Evolutionary conservation across 1,139 yeast species (phyloP), one percentile per base, ranked within the genome.

Genomic region (Wickerhamomyces sp.): DNA sequence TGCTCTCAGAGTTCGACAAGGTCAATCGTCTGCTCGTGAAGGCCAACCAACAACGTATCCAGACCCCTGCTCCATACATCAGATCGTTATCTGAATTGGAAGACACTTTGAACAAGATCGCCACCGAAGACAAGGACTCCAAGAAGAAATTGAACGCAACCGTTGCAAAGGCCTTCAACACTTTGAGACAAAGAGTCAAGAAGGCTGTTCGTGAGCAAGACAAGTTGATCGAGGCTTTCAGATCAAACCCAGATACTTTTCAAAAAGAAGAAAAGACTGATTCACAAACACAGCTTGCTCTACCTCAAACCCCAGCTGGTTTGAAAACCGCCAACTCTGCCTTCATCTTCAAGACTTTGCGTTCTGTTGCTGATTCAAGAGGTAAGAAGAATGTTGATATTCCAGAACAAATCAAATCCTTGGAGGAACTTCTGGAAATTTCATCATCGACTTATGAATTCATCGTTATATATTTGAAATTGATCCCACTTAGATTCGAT

Each of bases 371-470:
- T 45, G 98, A 91, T 61, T 72, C 89, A 33, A 82, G 98, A 64
- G 98, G 98, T 69, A 89, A 89, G 69, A 91, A 87, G 72, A 87
- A 86, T 60, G 83, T 88, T 46, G 96, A 91, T 60, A 78, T 81
- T 49, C 64, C 59, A 42, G 95, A 85, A 59, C 96, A 91, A 62
- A 75, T 88, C 46, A 66, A 67, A 45, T 69, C 71, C 31, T 70
- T 91, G 57, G 95, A 85, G 61, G 68, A 68, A 30, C 70, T 87
- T 45, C 62, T 82, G 45, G 55, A 60, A 15, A 30, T 34, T 13
- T 64, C 71, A 23, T 68, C 84, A 19, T 68, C 74, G 29, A 70
- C 87, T 22, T 91, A 86, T 61, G 95, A 91, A 64, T 68, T 70
- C 47, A 85, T 93, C 49, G 68, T 84, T 30, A 75, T 89, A 39